A percentile compares a stretch with the other conserved stretches of the same genome.
These are phyloP conservation scores for Moricandia arvensis DNA, from an alignment of 345 rosid genomes.

Conservation along the genomic window DNA sequence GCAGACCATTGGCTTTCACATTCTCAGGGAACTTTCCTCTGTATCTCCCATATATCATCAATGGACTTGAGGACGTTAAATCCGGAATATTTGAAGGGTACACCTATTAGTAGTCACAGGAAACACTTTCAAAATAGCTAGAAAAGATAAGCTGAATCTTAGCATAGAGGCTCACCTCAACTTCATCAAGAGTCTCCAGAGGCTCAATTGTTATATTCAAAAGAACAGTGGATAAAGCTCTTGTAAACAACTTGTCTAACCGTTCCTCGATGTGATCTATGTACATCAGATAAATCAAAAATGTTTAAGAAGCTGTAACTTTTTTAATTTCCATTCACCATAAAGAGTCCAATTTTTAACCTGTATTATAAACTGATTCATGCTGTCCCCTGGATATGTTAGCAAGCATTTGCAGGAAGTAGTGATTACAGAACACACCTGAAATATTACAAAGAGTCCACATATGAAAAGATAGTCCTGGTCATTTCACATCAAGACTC, in stretches of 20 bases:
- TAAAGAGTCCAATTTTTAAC: constrained; percentile 12
- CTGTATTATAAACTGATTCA: constrained; percentile 58
- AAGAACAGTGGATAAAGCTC: constrained; percentile 57
- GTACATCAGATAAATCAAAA: constrained; percentile 6
- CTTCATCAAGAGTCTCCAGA: constrained; percentile 56
- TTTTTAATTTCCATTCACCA: neutral
- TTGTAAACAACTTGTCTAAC: constrained; percentile 51
- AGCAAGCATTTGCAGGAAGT: constrained; percentile 81
- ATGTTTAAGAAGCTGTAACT: neutral
- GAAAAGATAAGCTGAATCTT: constrained; percentile 9
- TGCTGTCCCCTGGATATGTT: constrained; percentile 65
- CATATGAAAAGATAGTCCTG: neutral
- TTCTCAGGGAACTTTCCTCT: constrained; percentile 57
- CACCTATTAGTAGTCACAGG: constrained; percentile 43
- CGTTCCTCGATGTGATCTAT: constrained; percentile 63
- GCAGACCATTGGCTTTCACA: constrained; percentile 52
- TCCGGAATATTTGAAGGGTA: constrained; percentile 63
- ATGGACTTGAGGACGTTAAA: constrained; percentile 57
- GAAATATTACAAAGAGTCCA: constrained; percentile 24
- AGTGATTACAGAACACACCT: constrained; percentile 91
- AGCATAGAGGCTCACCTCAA: constrained; percentile 63
- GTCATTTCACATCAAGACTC: neutral
- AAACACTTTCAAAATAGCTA: constrained; percentile 3
- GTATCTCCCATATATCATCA: constrained; percentile 64
- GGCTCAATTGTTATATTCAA: constrained; percentile 58